Base-by-base conservation (phyloP, 2,329 filamentous ascomycete genomes). In the Fusarium torreyae region DNA sequence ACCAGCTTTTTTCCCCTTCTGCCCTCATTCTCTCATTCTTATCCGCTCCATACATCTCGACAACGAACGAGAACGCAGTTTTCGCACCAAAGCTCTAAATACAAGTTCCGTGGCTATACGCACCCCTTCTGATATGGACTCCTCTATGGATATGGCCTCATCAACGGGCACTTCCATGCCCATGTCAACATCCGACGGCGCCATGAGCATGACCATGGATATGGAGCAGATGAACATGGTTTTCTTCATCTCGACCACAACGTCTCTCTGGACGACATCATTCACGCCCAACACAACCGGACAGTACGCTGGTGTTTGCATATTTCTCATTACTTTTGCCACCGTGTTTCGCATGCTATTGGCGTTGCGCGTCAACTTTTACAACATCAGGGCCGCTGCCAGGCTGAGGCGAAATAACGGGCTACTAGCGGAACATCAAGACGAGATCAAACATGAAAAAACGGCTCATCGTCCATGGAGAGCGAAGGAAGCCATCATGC, bases 171-270 rank as follows among this genome's bases (percentile, higher is more conserved):
- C 36, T 33, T 45, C 38, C 2, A 45, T 53, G 50, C 17, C 50
- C 6, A 45, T 45, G 50, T 45, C 50, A 7, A 53, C 50, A 8
- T 53, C 38, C 6, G 22, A 26, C 2, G 4, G n/a, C 15, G 8
- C 18, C 7, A 7, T 10, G 26, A 28, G 26, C 26, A 28, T 28
- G 26, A 28, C 26, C 5, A 52, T 53, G 50, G 38, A 33, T 1
- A 53, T 53, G 50, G 15, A 53, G 28, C 50, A 53, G 33, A 53
- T 53, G 50, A 45, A 45, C 5, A 53, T 53, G 50, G 38, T 45
- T 14, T 53, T 53, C 20, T 53, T 53, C 7, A 45, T 7, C n/a
- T 53, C 50, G 1, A 13, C 38, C 3, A 34, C 18, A 1, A 53
- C 50, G 8, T 24, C 42, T 5, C 38, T 53, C 1, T 53, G 50